These are phyloP conservation scores for Pilaira anomala DNA, from an alignment of 192 early-diverging fungal genomes.

Conservation along the genomic window DNA sequence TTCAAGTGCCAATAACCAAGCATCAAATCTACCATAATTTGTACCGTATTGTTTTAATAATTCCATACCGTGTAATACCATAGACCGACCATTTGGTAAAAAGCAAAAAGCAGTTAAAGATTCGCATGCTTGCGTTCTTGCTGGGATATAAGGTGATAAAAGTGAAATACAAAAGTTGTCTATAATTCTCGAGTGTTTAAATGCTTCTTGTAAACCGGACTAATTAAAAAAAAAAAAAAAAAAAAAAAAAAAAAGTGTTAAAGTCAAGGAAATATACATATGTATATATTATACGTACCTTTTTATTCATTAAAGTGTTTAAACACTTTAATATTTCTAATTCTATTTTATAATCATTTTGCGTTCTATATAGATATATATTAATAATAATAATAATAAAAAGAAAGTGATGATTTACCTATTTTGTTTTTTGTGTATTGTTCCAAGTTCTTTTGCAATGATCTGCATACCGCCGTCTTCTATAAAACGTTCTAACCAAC, in stretches of 20 bases:
- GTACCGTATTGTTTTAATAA: slow-evolving; percentile 56
- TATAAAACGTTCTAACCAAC: slow-evolving; percentile 74
- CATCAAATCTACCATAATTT: slow-evolving; percentile 39
- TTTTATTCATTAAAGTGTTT: slow-evolving; percentile 67
- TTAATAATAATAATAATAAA: not conserved
- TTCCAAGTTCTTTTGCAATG: slow-evolving; percentile 61
- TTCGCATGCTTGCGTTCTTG: slow-evolving; percentile 66
- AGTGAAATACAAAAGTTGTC: slow-evolving; percentile 67
- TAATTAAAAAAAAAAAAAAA: slow-evolving; percentile 25
- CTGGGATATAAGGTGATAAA: slow-evolving; percentile 67
- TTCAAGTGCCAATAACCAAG: slow-evolving; percentile 68
- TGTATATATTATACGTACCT: slow-evolving; percentile 25
- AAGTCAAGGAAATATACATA: not conserved
- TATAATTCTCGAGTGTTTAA: slow-evolving; percentile 62
- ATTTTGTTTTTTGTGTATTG: slow-evolving; percentile 48
- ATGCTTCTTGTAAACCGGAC: slow-evolving; percentile 71
- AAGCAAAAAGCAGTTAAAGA: slow-evolving; percentile 72
- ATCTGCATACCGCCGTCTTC: slow-evolving; percentile 68
- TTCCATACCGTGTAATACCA: slow-evolving; percentile 73
- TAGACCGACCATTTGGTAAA: slow-evolving; percentile 65
- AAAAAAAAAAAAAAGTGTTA: no score
- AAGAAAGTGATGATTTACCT: slow-evolving; percentile 38
- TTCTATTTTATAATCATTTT: slow-evolving; percentile 66
- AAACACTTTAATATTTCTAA: slow-evolving; percentile 75
- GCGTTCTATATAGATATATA: slow-evolving; percentile 28